A percentile compares a stretch with the other conserved stretches of the same genome.
These are phyloP conservation scores for Curvularia sp. DNA, from an alignment of 2,329 filamentous ascomycete species.

Conservation along the genomic window DNA sequence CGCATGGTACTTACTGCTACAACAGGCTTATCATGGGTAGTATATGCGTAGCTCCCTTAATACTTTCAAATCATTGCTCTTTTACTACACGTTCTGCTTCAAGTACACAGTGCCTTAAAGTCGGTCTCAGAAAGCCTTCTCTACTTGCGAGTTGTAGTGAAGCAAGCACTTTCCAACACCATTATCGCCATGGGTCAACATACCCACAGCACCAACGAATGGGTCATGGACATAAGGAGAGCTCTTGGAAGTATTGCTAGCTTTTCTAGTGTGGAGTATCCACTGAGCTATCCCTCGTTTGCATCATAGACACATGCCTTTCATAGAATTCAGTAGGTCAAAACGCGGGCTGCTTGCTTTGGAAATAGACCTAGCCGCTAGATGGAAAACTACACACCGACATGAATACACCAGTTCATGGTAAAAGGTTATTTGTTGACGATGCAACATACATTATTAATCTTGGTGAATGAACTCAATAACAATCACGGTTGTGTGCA, in stretches of 20 bases:
- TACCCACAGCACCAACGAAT: too few species aligned
- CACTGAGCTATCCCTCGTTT: too few species aligned
- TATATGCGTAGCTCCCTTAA: too few species aligned
- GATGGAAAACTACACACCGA: too few species aligned
- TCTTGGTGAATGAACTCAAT: not conserved
- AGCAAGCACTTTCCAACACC: too few species aligned
- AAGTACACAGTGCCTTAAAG: not conserved
- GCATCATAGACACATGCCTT: too few species aligned
- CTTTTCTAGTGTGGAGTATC: not conserved
- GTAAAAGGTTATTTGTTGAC: not conserved
- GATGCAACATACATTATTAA: not conserved
- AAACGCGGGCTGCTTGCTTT: too few species aligned
- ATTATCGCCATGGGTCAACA: too few species aligned
- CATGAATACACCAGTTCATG: not conserved
- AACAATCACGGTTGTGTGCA: too few species aligned
- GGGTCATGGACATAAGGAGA: not conserved
- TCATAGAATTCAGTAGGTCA: too few species aligned
- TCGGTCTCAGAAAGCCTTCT: not conserved
- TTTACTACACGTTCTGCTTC: not conserved
- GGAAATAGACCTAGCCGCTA: too few species aligned
- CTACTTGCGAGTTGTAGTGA: too few species aligned
- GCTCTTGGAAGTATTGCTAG: not conserved
- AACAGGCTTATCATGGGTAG: not conserved
- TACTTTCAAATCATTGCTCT: not conserved
- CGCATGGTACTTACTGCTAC: not conserved